Percentiles rank a stretch among this genome's conserved stretches.
These are phyloP conservation scores for Solanum corneliomulleri DNA, from an alignment of 257 asterid species.

Conservation along the genomic window DNA sequence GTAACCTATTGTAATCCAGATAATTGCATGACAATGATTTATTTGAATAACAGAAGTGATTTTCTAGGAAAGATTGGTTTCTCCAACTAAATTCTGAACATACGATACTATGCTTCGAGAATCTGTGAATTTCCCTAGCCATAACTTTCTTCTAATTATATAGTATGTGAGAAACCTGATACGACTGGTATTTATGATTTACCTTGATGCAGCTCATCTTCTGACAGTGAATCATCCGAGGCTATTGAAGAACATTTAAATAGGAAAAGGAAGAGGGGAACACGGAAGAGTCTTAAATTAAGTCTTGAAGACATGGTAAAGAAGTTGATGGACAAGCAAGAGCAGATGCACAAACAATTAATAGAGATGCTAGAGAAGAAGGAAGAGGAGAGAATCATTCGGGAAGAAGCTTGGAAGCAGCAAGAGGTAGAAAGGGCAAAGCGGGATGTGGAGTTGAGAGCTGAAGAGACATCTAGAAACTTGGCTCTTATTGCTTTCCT, in stretches of 20 bases:
- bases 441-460: conserved; percentile 5
- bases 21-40: not conserved
- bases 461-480: conserved; percentile 12
- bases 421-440: conserved; percentile 13
- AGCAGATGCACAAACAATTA: conserved; percentile 14
- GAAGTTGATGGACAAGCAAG: conserved; percentile 11
- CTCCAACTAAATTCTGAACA: not conserved
- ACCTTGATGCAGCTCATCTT: conserved; percentile 9
- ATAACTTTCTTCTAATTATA: not conserved
- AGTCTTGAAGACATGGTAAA: conserved; percentile 2
- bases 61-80: not conserved
- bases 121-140: not conserved
- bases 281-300: not conserved
- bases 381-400: conserved; percentile 10
- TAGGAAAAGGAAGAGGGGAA: not conserved
- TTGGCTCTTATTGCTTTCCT: conserved; percentile 4
- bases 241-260: not conserved
- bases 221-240: not conserved
- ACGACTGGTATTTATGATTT: not conserved
- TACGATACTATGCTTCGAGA: not conserved
- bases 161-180: not conserved
- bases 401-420: conserved; percentile 19
- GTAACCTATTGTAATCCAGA: not conserved
- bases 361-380: conserved; percentile 9
- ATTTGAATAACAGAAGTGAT: not conserved